phyloP scores from a whole-genome alignment of 495 filamentous ascomycete species.

The Collariella sp. region DNA sequence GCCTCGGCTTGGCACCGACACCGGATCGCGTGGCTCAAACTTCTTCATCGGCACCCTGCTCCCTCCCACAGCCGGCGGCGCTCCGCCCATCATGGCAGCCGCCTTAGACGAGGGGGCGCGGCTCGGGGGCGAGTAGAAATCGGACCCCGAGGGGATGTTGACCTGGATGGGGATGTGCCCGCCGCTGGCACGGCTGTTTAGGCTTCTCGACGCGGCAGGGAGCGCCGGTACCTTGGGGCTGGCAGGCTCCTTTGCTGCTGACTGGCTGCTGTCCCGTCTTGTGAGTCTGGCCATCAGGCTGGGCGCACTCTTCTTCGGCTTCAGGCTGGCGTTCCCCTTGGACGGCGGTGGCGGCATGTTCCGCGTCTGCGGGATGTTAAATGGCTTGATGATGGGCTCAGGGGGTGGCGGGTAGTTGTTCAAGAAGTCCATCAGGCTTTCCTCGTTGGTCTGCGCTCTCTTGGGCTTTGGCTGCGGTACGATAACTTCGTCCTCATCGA shows the following conservation, averaged over 20 bases:
- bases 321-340: slow-evolving; percentile 43
- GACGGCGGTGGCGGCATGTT: slow-evolving; percentile 22
- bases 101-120: slow-evolving; percentile 6
- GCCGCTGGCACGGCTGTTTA: slow-evolving; percentile 28
- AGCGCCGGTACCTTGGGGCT: slow-evolving; percentile 14
- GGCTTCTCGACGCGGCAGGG: slow-evolving; percentile 24
- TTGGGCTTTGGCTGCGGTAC: slow-evolving; percentile 24
- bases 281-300: slow-evolving; percentile 57
- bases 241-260: slow-evolving; percentile 9
- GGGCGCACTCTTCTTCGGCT: slow-evolving; percentile 50
- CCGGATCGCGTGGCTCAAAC: slow-evolving; percentile 45
- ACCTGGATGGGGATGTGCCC: slow-evolving; percentile 42
- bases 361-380: slow-evolving; percentile 20
- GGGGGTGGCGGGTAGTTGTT: slow-evolving; percentile 69
- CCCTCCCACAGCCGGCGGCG: slow-evolving; percentile 13
- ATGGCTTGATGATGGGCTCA: slow-evolving; percentile 35
- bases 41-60: slow-evolving; percentile 42
- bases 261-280: slow-evolving; percentile 28
- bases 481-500: slow-evolving; percentile 49
- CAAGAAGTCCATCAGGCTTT: slow-evolving; percentile 84
- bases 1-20: slow-evolving; percentile 29
- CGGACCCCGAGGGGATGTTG: slow-evolving; percentile 26
- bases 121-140: slow-evolving; percentile 18
- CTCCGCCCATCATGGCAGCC: slow-evolving; percentile 10
- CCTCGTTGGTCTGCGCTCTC: slow-evolving; percentile 44